Evolutionary conservation across 371 early-diverging fungal species (phyloP).

Genomic region (Mucor piriformis): DNA sequence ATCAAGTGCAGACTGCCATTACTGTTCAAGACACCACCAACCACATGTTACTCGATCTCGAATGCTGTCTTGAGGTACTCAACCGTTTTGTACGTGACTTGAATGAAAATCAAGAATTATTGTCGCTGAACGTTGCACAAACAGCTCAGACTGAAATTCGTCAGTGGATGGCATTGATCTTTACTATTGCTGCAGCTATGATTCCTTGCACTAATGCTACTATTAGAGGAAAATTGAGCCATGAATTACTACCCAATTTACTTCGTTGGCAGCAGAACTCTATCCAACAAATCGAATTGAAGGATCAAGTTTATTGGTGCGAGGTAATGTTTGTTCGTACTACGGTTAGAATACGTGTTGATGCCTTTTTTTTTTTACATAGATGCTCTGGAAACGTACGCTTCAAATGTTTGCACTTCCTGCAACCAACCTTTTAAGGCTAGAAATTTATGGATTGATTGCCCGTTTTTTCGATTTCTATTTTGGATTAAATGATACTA

Average conservation of each 20-base stretch:
- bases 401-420: slow-evolving; percentile 48
- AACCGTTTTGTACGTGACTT: slow-evolving; percentile 32
- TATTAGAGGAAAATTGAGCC: slow-evolving; percentile 37
- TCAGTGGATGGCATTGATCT: slow-evolving; percentile 43
- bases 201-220: slow-evolving; percentile 45
- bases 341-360: background rate
- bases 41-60: slow-evolving; percentile 30
- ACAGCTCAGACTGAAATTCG: background rate
- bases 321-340: slow-evolving; percentile 19
- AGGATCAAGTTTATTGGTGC: slow-evolving; percentile 34
- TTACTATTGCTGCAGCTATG: slow-evolving; percentile 40
- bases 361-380: background rate
- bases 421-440: slow-evolving; percentile 48
- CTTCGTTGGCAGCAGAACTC: slow-evolving; percentile 39
- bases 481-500: slow-evolving; percentile 32
- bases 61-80: slow-evolving; percentile 42
- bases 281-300: slow-evolving; percentile 9
- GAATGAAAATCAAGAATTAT: slow-evolving; percentile 23
- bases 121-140: background rate
- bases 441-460: slow-evolving; percentile 49
- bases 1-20: slow-evolving; percentile 5
- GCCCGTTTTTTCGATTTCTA: slow-evolving; percentile 50
- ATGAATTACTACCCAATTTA: slow-evolving; percentile 42
- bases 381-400: slow-evolving; percentile 53
- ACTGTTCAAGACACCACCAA: background rate